Base-by-base conservation (phyloP, 805 yeast species). In the Kuraishia piskuri region DNA sequence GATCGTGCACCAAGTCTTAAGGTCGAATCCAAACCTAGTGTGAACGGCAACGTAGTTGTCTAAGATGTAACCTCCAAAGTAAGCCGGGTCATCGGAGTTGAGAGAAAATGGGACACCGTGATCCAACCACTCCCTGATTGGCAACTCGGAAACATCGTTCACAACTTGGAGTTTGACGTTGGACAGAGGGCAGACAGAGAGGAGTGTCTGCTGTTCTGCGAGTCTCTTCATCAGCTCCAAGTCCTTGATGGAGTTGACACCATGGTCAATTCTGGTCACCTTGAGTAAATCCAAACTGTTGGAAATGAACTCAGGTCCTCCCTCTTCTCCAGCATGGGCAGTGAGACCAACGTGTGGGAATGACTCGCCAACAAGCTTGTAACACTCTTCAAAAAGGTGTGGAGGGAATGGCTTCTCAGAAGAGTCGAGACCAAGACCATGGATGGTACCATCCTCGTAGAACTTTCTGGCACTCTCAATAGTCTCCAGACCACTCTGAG, bases 251-350 rank as follows among this genome's bases (percentile, higher is more conserved):
- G 89, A 78, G 62, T 84, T 82, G 58, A 87, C 80, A 53, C 95
- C 95, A 63, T 88, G 96, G 63, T 88, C 96, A 53, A 88, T 84
- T 67, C 96, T 78, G 36, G 83, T 75, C 23, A 80, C 88, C 1
- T 79, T 74, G 54, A 86, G 74, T 49, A 73, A 54, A 60, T 85
- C 84, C 56, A 88, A 69, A 1, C 94, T 71, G 52, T 74, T 75
- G 9, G 69, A 55, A 24, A 88, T 87, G 59, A 73, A 86, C n/a
- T 80, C 76, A 46, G 89, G 82, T 57, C 85, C 88, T 52, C 92
- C 95, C 71, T 88, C 95, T 69, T 88, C 96, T 61, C 96, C 96
- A 2, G 94, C 95, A 63, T 88, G 96, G 2, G 96, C 92, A 40
- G 95, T 88, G 53, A 86, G 73, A 45, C 81, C 77, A 53, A 84